Percentiles rank a stretch among this genome's conserved stretches.
Evolutionary conservation across 768 basidiomycete species (phyloP).

Genomic region (Rhodosporidiobolus odoratus): DNA sequence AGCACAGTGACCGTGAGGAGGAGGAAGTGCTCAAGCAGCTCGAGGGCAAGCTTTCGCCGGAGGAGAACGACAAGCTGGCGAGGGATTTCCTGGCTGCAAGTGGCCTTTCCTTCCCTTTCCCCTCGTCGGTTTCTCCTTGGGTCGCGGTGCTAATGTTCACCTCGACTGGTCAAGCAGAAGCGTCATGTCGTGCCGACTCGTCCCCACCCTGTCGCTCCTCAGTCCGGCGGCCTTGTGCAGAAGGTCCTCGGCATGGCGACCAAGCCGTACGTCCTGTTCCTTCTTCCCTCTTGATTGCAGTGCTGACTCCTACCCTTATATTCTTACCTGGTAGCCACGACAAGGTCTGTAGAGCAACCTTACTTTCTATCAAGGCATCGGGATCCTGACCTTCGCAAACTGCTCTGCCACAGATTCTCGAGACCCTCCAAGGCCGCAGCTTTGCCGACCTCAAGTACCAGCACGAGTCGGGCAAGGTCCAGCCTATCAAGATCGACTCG

Average conservation of each 20-base stretch:
- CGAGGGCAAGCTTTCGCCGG: slow-evolving; percentile 3
- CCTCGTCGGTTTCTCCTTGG: neutral
- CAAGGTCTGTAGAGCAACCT: too few species aligned
- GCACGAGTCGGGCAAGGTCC: neutral
- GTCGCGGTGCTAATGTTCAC: neutral
- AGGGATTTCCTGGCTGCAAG: slow-evolving; percentile 12
- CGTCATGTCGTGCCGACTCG: slow-evolving; percentile 21
- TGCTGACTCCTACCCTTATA: neutral
- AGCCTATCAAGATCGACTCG: slow-evolving; percentile 13
- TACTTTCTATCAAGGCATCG: too few species aligned
- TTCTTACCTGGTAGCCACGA: neutral
- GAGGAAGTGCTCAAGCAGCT: slow-evolving; percentile 6
- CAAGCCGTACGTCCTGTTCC: neutral
- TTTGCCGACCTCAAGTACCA: slow-evolving; percentile 11
- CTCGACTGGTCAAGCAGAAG: slow-evolving; percentile 1
- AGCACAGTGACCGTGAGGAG: slow-evolving; percentile 25
- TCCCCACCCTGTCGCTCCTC: slow-evolving; percentile 29
- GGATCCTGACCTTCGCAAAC: too few species aligned
- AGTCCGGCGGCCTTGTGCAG: slow-evolving; percentile 26
- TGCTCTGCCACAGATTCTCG: slow-evolving; percentile 28
- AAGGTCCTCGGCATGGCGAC: slow-evolving; percentile 16
- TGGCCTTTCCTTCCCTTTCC: neutral
- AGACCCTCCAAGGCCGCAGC: neutral
- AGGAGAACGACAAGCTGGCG: slow-evolving; percentile 28
- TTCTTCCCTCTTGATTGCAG: neutral